Percentiles rank a stretch among this genome's conserved stretches.
These are phyloP conservation scores for Smithsoniella earleae DNA, from an alignment of 163 green algal genomes.

Conservation along the genomic window DNA sequence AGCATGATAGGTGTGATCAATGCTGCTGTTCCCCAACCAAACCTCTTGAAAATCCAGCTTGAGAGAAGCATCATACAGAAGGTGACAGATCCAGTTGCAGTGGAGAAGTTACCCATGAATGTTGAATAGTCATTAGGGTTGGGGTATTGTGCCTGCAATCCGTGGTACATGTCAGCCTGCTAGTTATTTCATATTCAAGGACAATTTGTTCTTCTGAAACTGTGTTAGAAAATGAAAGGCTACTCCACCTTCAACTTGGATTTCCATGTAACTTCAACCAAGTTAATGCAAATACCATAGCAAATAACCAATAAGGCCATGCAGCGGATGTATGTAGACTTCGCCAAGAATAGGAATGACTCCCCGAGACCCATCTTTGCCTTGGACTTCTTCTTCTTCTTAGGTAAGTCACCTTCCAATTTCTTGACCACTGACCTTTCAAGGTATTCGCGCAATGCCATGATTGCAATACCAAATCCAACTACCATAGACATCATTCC, in stretches of 20 bases:
- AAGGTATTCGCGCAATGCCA: conserved; percentile 12
- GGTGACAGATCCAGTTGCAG: conserved; percentile 80
- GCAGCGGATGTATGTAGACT: conserved; percentile 92
- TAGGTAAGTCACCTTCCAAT: conserved; percentile 48
- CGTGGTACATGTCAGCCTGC: no score
- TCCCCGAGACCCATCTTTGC: conserved; percentile 85
- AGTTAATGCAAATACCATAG: conserved; percentile 98
- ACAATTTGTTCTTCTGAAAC: no score
- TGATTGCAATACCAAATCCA: conserved; percentile 74
- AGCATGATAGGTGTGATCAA: conserved; percentile 87
- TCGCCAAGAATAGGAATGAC: conserved; percentile 88
- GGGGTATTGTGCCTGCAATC: conserved; percentile 75
- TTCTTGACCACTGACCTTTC: conserved; percentile 37
- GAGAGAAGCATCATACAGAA: conserved; percentile 96
- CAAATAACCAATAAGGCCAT: conserved; percentile 87
- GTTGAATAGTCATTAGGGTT: conserved; percentile 98
- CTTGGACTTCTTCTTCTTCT: conserved; percentile 75
- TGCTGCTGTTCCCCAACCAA: conserved; percentile 87
- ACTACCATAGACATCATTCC: conserved; percentile 97
- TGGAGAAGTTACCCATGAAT: conserved; percentile 99
- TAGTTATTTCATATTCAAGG: no score
- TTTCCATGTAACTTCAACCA: conserved; percentile 99
- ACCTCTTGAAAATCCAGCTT: conserved; percentile 89
- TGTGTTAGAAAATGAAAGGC: no score
- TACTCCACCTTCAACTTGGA: conserved; percentile 92